Evolutionary conservation across 495 filamentous ascomycete genomes (phyloP).

Genomic region (Patellaria atrata): DNA sequence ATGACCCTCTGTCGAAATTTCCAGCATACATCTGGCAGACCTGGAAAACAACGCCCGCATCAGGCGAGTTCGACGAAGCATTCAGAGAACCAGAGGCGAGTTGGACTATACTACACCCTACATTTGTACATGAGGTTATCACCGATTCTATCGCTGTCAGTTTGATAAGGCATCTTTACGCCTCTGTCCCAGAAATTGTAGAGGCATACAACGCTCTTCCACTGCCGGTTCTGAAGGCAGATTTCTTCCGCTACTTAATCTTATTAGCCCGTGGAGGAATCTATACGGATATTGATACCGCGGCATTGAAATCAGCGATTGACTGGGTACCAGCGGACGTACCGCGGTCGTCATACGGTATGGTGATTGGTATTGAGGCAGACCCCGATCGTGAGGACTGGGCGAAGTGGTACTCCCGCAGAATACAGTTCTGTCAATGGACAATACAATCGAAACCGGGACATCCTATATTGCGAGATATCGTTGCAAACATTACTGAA

Average conservation of each 20-base stretch:
- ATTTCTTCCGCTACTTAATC: constrained; percentile 96
- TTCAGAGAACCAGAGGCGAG: constrained; percentile 75
- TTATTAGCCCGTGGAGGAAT: constrained; percentile 87
- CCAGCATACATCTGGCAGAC: constrained; percentile 99
- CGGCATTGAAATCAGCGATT: constrained; percentile 62
- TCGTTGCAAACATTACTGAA: constrained; percentile 73
- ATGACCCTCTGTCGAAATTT: constrained; percentile 74
- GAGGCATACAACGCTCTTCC: constrained; percentile 82
- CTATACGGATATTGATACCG: constrained; percentile 93
- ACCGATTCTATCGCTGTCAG: constrained; percentile 75
- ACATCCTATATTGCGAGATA: constrained; percentile 77
- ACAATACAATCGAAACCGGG: constrained; percentile 93
- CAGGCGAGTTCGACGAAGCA: constrained; percentile 56
- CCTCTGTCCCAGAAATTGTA: constrained; percentile 74
- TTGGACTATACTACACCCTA: constrained; percentile 81
- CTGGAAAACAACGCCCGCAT: constrained; percentile 81
- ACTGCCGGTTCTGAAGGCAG: constrained; percentile 80
- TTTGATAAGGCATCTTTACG: constrained; percentile 74
- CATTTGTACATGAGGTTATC: constrained; percentile 91
- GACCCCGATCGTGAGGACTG: constrained; percentile 89
- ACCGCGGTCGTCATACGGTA: constrained; percentile 58
- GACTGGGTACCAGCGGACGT: constrained; percentile 78
- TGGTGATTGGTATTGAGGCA: constrained; percentile 90
- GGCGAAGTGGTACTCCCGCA: constrained; percentile 87
- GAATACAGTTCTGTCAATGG: constrained; percentile 98